Evolutionary conservation across 345 rosid species (phyloP).

Genomic region (Lagerstroemia speciosa): DNA sequence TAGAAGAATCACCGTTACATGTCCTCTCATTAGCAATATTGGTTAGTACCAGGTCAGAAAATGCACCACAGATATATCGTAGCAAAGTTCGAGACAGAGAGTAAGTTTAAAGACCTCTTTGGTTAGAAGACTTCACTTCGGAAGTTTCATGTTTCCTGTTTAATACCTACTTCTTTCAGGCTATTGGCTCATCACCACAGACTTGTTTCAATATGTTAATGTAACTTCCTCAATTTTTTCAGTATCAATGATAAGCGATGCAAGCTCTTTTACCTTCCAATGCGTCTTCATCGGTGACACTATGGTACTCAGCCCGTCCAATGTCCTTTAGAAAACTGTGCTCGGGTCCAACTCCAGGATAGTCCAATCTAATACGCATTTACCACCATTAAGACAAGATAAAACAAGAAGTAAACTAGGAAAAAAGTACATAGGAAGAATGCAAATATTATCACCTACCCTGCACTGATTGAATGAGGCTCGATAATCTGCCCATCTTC

Average conservation of each 20-base stretch:
- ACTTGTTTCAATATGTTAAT: background rate
- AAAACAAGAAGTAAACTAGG: background rate
- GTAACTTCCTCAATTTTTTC: background rate
- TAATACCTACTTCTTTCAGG: background rate
- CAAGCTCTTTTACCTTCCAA: conserved; percentile 49
- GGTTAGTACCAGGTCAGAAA: background rate
- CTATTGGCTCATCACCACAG: background rate
- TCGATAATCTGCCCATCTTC: conserved; percentile 89
- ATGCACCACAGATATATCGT: background rate
- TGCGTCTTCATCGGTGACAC: conserved; percentile 80
- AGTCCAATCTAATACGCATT: conserved; percentile 61
- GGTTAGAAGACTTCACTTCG: background rate
- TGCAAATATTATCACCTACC: conserved; percentile 22
- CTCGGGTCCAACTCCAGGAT: conserved; percentile 98
- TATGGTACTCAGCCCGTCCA: conserved; percentile 79
- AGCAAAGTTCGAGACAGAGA: too few relatives aligned
- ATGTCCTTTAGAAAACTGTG: conserved; percentile 85
- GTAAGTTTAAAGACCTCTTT: too few relatives aligned
- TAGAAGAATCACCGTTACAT: too few relatives aligned
- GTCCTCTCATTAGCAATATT: too few relatives aligned
- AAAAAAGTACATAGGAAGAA: background rate
- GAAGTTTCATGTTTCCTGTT: background rate
- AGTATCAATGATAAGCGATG: background rate
- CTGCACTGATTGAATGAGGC: conserved; percentile 93
- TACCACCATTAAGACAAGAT: background rate